A percentile compares a stretch with the other conserved stretches of the same genome.
Evolutionary conservation across 202 grass and related monocot species (phyloP).

Genomic region (Zoysia matrella): DNA sequence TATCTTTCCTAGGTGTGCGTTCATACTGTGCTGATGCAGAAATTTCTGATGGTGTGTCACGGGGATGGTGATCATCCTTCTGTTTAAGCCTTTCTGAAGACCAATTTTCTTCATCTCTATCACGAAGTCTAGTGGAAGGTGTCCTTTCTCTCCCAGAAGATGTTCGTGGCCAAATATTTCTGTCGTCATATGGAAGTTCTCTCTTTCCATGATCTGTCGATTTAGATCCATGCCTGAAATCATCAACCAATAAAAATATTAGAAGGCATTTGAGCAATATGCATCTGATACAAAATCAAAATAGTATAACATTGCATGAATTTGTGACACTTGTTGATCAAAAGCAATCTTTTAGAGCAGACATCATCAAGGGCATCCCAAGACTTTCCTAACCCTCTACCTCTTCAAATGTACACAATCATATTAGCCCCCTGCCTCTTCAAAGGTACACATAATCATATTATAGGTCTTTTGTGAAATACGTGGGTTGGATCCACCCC

Average conservation of each 20-base stretch:
- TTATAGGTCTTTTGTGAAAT: background rate
- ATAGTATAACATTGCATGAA: background rate
- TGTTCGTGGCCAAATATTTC: conserved; percentile 60
- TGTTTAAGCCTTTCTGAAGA: conserved; percentile 62
- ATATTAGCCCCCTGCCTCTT: too few relatives aligned
- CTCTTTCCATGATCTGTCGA: conserved; percentile 69
- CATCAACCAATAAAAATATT: conserved; percentile 31
- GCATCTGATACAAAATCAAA: conserved; percentile 21
- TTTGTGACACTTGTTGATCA: conserved; percentile 24
- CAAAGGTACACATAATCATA: background rate
- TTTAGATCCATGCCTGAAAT: conserved; percentile 77
- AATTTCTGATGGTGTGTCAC: conserved; percentile 62
- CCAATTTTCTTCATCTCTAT: conserved; percentile 56
- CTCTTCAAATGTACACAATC: background rate
- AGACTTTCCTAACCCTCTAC: background rate
- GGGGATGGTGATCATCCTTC: conserved; percentile 64
- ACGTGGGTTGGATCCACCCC: conserved; percentile 1
- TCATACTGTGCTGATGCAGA: conserved; percentile 64
- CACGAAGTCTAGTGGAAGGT: conserved; percentile 23
- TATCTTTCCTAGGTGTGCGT: conserved; percentile 77
- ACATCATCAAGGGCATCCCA: conserved; percentile 16
- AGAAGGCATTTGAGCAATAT: conserved; percentile 29
- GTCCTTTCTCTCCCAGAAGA: conserved; percentile 73
- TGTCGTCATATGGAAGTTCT: conserved; percentile 69
- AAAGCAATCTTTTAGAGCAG: conserved; percentile 14